Base-by-base conservation (phyloP, 306 rosid species). In the Psophocarpus tetragonolobus region DNA sequence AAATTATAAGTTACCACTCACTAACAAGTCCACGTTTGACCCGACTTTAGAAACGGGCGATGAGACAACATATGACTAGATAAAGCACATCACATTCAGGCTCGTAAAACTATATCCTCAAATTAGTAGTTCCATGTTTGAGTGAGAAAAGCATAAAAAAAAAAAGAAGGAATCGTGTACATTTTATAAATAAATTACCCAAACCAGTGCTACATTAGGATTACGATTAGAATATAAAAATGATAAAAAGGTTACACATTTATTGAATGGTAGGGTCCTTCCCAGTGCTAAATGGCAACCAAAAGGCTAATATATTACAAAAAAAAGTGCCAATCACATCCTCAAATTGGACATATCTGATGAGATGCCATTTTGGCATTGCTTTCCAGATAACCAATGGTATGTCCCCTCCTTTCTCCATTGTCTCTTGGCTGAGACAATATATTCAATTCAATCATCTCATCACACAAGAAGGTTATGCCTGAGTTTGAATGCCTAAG, bases 351-450 rank as follows among this genome's bases (percentile, higher is more conserved):
- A 83, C 42, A 47, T 38, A 47, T 50, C 61, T 20, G 63, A 74
- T 74, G 75, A 81, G 76, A 78, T 15, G 83, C 73, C 81, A 78
- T 62, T 61, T 62, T 74, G 57, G 79, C 74, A 78, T 68, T 78
- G 58, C 39, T 53, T 75, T 79, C 64, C 24, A 48, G 58, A 77
- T 66, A 73, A 77, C 53, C 77, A 61, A 63, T 24, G 51, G 2
- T 71, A 42, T 79, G 33, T 42, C 54, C 56, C 74, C 36, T 74
- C 67, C 47, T 72, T 68, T 73, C 58, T 23, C 27, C 81, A 39
- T 23, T 8, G 57, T 42, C 77, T 53, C 56, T 47, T 32, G 41
- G 80, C 60, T 41, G 50, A 60, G 73, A 58, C 74, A 65, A 70
- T 57, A 35, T 33, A 41, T 68, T 39, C 75, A 23, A 50, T 68